A percentile compares a stretch with the other conserved stretches of the same genome.
phyloP scores from a whole-genome alignment of 768 basidiomycete genomes.

The Tephrocybe sp. region DNA sequence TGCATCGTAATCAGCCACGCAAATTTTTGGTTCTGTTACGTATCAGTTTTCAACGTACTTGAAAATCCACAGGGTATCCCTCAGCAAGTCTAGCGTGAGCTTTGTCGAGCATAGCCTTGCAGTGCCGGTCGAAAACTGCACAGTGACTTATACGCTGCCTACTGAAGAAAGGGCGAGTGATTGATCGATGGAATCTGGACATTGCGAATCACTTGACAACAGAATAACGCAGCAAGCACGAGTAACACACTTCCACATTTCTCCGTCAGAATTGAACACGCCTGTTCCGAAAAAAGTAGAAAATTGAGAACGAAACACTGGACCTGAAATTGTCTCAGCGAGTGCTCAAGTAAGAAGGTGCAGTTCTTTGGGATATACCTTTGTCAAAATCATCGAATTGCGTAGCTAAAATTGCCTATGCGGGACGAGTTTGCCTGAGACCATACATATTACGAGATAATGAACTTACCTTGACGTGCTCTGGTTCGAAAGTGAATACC shows the following conservation, averaged over 20 bases:
- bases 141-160: conserved; percentile 60
- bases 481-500: conserved; percentile 44
- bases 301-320: conserved; percentile 25
- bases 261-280: conserved; percentile 61
- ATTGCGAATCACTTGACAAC: conserved; percentile 8
- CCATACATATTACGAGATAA: not conserved
- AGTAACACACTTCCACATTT: conserved; percentile 67
- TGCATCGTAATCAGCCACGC: not conserved
- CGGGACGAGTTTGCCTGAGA: not conserved
- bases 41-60: conserved; percentile 29
- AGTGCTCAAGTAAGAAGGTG: not conserved
- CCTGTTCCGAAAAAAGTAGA: conserved; percentile 48
- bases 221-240: no score
- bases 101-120: conserved; percentile 42
- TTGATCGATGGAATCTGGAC: conserved; percentile 56
- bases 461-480: conserved; percentile 36
- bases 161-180: conserved; percentile 71
- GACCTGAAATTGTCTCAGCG: conserved; percentile 20
- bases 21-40: not conserved
- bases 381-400: conserved; percentile 47
- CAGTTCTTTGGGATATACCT: conserved; percentile 27
- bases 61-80: conserved; percentile 56
- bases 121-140: conserved; percentile 55
- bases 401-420: conserved; percentile 38
- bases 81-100: conserved; percentile 39